Conservation (phyloP, 1,284 basidiomycete genomes). For the Leucoagaricus sp. region DNA sequence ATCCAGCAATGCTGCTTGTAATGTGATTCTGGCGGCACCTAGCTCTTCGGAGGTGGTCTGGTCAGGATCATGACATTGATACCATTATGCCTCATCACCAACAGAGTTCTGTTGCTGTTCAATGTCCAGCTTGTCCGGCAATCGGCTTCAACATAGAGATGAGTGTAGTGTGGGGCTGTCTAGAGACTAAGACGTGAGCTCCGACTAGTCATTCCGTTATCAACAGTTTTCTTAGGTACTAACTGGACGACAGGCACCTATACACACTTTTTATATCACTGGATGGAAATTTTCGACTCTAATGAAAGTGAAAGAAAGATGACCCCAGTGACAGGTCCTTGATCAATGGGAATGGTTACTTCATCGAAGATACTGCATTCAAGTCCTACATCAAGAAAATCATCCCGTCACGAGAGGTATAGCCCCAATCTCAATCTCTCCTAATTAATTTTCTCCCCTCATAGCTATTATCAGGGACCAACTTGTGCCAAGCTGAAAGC, state of each 20-base stretch:
- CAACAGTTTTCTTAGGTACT: not conserved
- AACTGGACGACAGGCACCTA: slow-evolving; percentile 21
- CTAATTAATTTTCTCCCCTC: not conserved
- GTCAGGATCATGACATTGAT: slow-evolving; percentile 27
- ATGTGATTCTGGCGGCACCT: slow-evolving; percentile 27
- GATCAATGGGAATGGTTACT: slow-evolving; percentile 27
- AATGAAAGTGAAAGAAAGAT: slow-evolving; percentile 26
- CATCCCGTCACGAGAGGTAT: not conserved
- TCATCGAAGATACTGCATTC: slow-evolving; percentile 19
- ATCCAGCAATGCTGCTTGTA: slow-evolving; percentile 23
- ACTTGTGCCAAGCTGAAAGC: slow-evolving; percentile 27
- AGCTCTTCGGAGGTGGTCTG: slow-evolving; percentile 20
- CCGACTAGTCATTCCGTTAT: not conserved
- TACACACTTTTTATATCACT: slow-evolving; percentile 16
- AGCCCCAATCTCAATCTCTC: not conserved
- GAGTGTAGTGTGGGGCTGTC: too few species aligned
- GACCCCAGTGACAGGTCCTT: slow-evolving; percentile 30
- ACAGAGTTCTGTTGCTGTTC: slow-evolving; percentile 20
- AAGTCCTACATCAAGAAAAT: slow-evolving; percentile 18
- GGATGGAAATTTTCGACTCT: slow-evolving; percentile 30
- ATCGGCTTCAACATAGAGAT: slow-evolving; percentile 27
- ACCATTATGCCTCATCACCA: slow-evolving; percentile 19
- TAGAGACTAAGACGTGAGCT: too few species aligned
- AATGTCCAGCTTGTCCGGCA: slow-evolving; percentile 32
- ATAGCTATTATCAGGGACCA: slow-evolving; percentile 16